Evolutionary conservation across 441 rosid species (phyloP).

Genomic region (Breynia disticha): DNA sequence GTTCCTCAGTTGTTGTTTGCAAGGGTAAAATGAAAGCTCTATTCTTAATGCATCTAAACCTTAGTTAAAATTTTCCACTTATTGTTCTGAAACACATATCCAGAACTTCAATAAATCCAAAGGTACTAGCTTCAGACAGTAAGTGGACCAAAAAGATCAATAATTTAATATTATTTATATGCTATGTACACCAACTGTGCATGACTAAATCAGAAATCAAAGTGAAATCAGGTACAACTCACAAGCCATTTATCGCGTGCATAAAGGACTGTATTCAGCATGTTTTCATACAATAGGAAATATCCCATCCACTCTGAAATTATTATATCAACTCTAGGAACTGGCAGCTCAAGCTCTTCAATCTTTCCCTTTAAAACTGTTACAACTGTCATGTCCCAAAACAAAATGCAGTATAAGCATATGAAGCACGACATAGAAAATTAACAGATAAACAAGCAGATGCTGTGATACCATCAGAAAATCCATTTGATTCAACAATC

Average conservation of each 20-base stretch:
- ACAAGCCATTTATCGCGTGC: constrained; percentile 99
- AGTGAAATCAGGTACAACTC: constrained; percentile 23
- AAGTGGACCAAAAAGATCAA: no score
- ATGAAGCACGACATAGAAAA: constrained; percentile 2
- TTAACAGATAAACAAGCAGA: not conserved
- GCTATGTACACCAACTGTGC: no score
- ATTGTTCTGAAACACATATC: no score
- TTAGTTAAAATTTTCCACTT: no score
- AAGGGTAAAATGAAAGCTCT: no score
- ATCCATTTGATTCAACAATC: constrained; percentile 80
- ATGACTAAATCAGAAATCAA: not conserved
- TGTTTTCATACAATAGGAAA: constrained; percentile 87
- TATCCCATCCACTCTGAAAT: constrained; percentile 99
- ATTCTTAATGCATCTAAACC: no score
- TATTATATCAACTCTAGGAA: constrained; percentile 76
- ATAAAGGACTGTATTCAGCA: constrained; percentile 82
- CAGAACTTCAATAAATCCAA: no score
- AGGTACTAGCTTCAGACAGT: no score
- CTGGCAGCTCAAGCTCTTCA: constrained; percentile 92
- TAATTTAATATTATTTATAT: no score
- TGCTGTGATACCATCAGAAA: constrained; percentile 49
- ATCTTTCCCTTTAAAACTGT: constrained; percentile 96
- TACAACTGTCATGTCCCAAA: constrained; percentile 39
- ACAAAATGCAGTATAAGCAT: not conserved
- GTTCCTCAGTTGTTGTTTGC: no score